Conservation (phyloP, 371 early-diverging fungal species). For the Nosema muscidifuracis region DNA sequence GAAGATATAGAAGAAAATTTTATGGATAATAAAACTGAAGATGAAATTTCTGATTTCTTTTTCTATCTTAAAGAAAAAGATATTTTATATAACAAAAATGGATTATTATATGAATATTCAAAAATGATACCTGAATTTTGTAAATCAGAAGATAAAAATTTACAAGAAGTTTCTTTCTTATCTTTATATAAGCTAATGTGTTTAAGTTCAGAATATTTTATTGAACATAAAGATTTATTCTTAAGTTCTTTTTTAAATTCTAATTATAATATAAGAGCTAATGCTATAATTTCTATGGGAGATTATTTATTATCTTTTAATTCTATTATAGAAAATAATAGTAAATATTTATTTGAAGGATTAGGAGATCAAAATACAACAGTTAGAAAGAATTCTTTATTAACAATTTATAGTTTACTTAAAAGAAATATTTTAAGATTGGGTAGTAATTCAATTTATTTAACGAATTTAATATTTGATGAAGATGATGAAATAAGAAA, state of each 20-base stretch:
- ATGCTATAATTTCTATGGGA: constrained; percentile 34
- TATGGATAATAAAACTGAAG: constrained; percentile 45
- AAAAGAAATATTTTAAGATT: constrained; percentile 45
- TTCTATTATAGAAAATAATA: constrained; percentile 22
- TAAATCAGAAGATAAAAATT: neutral
- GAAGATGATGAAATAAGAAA: constrained; percentile 14
- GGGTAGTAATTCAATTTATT: constrained; percentile 16
- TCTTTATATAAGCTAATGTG: constrained; percentile 41
- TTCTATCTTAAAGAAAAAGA: constrained; percentile 61
- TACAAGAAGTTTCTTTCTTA: constrained; percentile 19
- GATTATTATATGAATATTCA: constrained; percentile 41
- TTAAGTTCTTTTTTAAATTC: constrained; percentile 7
- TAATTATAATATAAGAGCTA: constrained; percentile 20
- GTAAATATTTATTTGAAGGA: constrained; percentile 24
- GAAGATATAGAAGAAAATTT: neutral
- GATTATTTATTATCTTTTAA: constrained; percentile 48
- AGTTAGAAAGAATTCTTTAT: constrained; percentile 40
- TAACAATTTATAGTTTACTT: constrained; percentile 39
- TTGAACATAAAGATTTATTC: constrained; percentile 21
- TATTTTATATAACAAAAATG: constrained; percentile 53
- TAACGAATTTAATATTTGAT: constrained; percentile 26
- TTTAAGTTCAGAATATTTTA: constrained; percentile 42
- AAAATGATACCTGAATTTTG: constrained; percentile 36
- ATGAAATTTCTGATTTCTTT: constrained; percentile 61
- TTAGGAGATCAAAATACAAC: constrained; percentile 18